Conservation (phyloP, 345 rosid species). For the Lumnitzera littorea region DNA sequence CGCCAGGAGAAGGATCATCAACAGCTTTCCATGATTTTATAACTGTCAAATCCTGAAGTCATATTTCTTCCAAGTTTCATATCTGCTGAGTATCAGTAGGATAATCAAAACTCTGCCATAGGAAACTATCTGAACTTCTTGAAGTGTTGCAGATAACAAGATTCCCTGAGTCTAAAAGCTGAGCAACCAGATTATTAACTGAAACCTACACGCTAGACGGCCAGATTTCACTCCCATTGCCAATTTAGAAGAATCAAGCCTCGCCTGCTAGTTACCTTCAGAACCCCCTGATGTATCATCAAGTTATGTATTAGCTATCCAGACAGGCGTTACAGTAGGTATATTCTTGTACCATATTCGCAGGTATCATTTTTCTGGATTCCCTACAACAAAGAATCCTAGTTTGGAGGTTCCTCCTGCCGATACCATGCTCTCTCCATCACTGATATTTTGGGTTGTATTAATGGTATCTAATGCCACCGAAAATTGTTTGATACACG, state of each 20-base stretch:
- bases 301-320: constrained; percentile 18
- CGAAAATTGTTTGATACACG: neutral
- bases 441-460: constrained; percentile 5
- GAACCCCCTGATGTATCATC: neutral
- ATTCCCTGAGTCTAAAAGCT: neutral
- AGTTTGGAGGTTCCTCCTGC: constrained; percentile 13
- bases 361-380: constrained; percentile 7
- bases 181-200: neutral
- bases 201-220: neutral
- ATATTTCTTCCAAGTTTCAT: constrained; percentile 34
- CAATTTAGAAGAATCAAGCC: neutral
- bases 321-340: constrained; percentile 3
- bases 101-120: constrained; percentile 44
- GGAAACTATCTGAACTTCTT: neutral
- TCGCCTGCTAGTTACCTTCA: constrained; percentile 3
- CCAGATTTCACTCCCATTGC: constrained; percentile 1
- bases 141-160: neutral
- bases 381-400: constrained; percentile 15
- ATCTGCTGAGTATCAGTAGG: constrained; percentile 30
- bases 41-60: constrained; percentile 11
- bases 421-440: constrained; percentile 14
- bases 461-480: constrained; percentile 7
- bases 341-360: constrained; percentile 17
- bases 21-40: constrained; percentile 28
- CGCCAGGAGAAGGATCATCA: constrained; percentile 33